Evolutionary conservation across 768 basidiomycete genomes (phyloP), one percentile per base, ranked within the genome.

Genomic region (Galerina sulciceps): DNA sequence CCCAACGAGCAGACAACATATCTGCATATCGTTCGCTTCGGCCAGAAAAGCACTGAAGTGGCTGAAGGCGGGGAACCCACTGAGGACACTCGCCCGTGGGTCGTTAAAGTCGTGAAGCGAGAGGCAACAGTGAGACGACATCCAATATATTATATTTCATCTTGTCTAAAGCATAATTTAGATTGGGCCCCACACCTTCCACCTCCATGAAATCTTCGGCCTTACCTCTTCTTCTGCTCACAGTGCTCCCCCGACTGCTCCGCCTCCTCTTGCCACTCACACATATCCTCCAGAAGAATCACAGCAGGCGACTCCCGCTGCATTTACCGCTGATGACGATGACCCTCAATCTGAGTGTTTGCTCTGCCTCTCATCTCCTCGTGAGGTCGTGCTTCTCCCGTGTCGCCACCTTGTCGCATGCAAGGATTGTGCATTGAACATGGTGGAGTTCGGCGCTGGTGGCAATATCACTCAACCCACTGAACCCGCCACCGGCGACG

Each of bases 401-500:
- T 98, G 95, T 71, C 79, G 95, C 46, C 95, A 98, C 75, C 82
- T 98, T 31, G 95, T 98, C 57, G 95, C 95, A 4, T 98, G 95
- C 78, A 89, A 91, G 67, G 95, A 96, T 45, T 98, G 95, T 68
- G 95, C 95, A 0, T 75, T 97, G 52, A 96, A 96, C 69, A 98
- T 98, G 95, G 89, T 98, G 48, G 95, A 98, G 72, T 98, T 94
- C 70, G 95, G 95, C 26, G 95, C 95, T 0, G 95, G 95, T 2
- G 95, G 95, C 2, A 88, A 81, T 47, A 90, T 96, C 49, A 83
- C 81, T n/a, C 87, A 91, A 51, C 66, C 75, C 2, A 78, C 81
- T 6, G 80, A 80, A 11, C 68, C 77, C 0, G 76, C 73, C 1
- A 66, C 71, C 17, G 59, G 41, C 4, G 22, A 49, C 43, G 58